phyloP scores from a whole-genome alignment of 768 basidiomycete genomes.

The Phlebiopsis gigantea region DNA sequence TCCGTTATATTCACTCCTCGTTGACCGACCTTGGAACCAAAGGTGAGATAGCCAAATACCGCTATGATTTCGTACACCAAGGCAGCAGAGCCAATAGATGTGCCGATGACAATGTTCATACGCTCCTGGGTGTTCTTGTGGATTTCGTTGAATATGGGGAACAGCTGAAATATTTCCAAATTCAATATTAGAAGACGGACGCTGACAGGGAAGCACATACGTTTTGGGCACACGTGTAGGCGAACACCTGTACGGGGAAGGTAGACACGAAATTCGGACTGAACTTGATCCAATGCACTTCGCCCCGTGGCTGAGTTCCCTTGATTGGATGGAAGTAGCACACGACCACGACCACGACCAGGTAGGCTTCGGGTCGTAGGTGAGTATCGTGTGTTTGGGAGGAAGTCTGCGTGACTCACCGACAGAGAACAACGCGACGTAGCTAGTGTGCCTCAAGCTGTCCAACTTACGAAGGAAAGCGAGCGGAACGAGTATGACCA shows the following conservation, averaged over 20 bases:
- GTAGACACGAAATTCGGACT: slow-evolving; percentile 75
- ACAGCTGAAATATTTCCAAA: slow-evolving; percentile 48
- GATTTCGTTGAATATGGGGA: slow-evolving; percentile 93
- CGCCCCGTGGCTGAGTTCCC: slow-evolving; percentile 57
- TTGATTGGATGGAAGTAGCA: slow-evolving; percentile 76
- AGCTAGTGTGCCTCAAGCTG: slow-evolving; percentile 86
- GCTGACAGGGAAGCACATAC: slow-evolving; percentile 31
- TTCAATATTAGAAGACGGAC: slow-evolving; percentile 20
- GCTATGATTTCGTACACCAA: slow-evolving; percentile 86
- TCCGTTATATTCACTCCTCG: neutral
- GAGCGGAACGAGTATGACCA: slow-evolving; percentile 73
- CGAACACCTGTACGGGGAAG: slow-evolving; percentile 92
- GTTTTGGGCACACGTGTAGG: slow-evolving; percentile 91
- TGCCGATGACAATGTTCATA: slow-evolving; percentile 83
- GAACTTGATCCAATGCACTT: slow-evolving; percentile 68
- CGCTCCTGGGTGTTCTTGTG: slow-evolving; percentile 71
- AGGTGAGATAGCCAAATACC: slow-evolving; percentile 87
- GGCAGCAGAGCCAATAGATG: slow-evolving; percentile 81
- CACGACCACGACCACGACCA: slow-evolving; percentile 71
- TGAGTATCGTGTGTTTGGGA: slow-evolving; percentile 2
- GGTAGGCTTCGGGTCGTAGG: slow-evolving; percentile 48
- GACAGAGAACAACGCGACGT: slow-evolving; percentile 85
- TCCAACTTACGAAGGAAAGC: slow-evolving; percentile 81
- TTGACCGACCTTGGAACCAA: slow-evolving; percentile 69
- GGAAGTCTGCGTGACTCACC: slow-evolving; percentile 43